Base-by-base conservation (phyloP, 345 rosid species). In the Bretschneidera sinensis region DNA sequence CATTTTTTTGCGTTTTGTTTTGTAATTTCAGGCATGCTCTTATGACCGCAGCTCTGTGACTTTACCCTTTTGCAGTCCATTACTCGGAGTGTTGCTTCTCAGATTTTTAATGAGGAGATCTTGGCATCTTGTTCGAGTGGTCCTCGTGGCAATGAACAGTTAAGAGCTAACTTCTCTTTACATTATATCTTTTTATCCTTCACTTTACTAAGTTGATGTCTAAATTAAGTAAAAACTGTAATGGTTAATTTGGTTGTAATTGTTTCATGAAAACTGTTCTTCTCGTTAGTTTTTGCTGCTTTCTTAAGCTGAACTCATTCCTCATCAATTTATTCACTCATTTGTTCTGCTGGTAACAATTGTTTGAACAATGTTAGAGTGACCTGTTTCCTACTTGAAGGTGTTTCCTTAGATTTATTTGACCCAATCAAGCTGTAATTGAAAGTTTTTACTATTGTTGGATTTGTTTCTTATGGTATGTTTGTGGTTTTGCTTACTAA, bases 91-190 rank as follows among this genome's bases (percentile, higher is more conserved):
- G 76, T 78, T 31, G 64, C 91, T 63, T 72, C 94, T 68, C 85
- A 81, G 80, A 84, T 89, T 65, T 77, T 84, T 54, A 67, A 79
- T 43, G 81, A 87, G 67, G 98, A 89, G 81, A 86, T 87, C 66
- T 67, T 92, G 81, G 80, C 81, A 54, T 80, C 84, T 62, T 92
- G 89, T 77, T 75, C 92, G 23, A 79, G 63, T 31, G 88, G 94
- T 66, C 86, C 85, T 19, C 85, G 89, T 68, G 89, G 96, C 64
- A 92, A 78, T 73, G 94, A 92, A 79, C 98, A 89, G 97, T 92
- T 77, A 81, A 71, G 78, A 71, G 49, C 61, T 53, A 19, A 17
- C 58, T 33, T 51, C 17, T 43, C 43, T 33, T 22, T 49, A 2
- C 33, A 14, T 5, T 43, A 17, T 11, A 6, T 45, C 43, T 23